Conservation (phyloP, 148 eudicot genomes). For the Nyssa sinensis region DNA sequence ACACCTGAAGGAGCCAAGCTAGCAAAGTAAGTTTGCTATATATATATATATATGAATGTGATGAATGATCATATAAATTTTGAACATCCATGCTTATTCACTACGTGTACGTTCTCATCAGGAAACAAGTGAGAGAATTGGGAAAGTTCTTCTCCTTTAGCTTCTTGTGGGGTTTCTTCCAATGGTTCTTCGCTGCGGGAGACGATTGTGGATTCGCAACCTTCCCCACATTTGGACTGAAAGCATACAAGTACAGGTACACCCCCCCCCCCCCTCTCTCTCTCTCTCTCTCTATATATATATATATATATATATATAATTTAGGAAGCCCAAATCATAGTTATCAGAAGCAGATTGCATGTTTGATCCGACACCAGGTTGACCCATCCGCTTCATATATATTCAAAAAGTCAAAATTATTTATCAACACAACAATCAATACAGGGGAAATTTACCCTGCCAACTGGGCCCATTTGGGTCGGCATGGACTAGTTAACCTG, state of each 20-base stretch:
- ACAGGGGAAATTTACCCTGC: no score
- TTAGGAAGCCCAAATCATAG: no score
- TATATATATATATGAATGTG: no score
- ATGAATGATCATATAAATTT: background rate
- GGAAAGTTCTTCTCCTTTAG: background rate
- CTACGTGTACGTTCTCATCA: background rate
- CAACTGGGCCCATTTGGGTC: no score
- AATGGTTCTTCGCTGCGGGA: background rate
- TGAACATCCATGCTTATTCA: background rate
- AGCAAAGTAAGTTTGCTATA: constrained; percentile 18
- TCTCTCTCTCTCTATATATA: no score
- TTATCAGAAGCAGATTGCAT: no score
- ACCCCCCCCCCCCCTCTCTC: background rate
- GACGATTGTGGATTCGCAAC: background rate
- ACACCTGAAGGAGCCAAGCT: constrained; percentile 28
- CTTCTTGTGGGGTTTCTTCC: background rate
- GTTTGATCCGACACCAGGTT: no score
- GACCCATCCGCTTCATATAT: no score
- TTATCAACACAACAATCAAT: no score
- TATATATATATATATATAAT: no score
- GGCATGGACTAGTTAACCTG: no score
- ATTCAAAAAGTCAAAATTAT: no score
- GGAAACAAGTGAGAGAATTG: background rate
- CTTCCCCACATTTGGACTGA: background rate
- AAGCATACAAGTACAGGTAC: background rate